phyloP scores from a whole-genome alignment of 2,329 filamentous ascomycete genomes.

The Lecanicillium sp. region DNA sequence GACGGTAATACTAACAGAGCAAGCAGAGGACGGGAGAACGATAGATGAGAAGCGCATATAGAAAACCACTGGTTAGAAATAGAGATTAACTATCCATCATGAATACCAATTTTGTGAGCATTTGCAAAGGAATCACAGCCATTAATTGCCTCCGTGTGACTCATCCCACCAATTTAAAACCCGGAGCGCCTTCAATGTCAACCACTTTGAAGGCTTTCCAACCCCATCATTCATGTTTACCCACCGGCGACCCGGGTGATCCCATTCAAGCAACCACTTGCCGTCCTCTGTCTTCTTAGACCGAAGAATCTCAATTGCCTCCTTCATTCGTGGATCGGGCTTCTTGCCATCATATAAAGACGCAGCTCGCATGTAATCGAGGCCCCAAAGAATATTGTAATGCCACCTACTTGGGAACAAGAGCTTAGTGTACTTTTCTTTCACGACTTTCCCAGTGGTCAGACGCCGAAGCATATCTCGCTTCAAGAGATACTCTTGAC shows the following conservation, averaged over 20 bases:
- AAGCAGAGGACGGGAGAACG: too few relatives aligned
- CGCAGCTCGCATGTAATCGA: slow-evolving; percentile 9
- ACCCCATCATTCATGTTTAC: slow-evolving; percentile 1
- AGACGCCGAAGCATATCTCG: slow-evolving; percentile 7
- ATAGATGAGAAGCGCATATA: too few relatives aligned
- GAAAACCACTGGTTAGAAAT: too few relatives aligned
- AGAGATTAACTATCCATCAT: too few relatives aligned
- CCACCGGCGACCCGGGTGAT: slow-evolving; percentile 1
- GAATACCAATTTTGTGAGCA: too few relatives aligned
- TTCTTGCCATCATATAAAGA: background rate
- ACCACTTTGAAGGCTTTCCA: background rate
- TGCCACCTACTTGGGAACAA: slow-evolving; percentile 3
- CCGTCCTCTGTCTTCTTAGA: slow-evolving; percentile 2
- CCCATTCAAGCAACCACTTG: slow-evolving; percentile 1
- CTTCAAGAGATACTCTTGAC: slow-evolving; percentile 10
- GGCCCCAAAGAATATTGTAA: slow-evolving; percentile 7
- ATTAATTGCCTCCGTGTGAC: too few relatives aligned
- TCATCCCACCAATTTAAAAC: slow-evolving; percentile 6
- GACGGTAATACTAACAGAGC: background rate
- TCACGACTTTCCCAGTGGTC: slow-evolving; percentile 5
- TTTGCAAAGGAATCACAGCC: too few relatives aligned
- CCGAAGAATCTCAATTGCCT: slow-evolving; percentile 6
- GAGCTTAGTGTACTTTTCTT: slow-evolving; percentile 6
- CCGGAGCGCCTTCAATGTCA: slow-evolving; percentile 1
- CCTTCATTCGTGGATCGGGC: slow-evolving; percentile 5